Evolutionary conservation across 345 rosid species (phyloP).

Genomic region (Dipteronia dyeriana): DNA sequence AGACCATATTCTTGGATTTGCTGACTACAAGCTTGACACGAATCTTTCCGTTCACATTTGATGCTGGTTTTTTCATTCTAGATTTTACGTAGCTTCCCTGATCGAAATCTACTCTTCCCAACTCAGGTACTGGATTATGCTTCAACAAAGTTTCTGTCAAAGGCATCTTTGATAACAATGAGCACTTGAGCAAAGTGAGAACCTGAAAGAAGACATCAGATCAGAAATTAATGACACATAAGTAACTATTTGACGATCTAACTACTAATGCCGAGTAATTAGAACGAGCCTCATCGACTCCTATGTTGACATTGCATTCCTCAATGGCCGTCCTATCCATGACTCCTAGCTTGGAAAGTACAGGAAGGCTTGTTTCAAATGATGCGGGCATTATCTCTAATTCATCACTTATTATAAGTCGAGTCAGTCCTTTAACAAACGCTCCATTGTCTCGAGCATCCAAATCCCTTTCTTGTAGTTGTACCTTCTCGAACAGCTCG

Average conservation of each 20-base stretch:
- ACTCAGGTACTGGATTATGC: neutral
- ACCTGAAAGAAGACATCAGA: constrained; percentile 22
- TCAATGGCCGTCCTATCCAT: constrained; percentile 5
- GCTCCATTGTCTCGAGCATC: constrained; percentile 3
- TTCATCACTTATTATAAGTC: constrained; percentile 15
- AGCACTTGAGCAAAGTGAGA: constrained; percentile 19
- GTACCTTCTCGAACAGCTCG: neutral
- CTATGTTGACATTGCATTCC: constrained; percentile 15
- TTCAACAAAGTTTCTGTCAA: constrained; percentile 23
- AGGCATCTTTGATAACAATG: constrained; percentile 23
- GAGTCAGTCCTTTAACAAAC: constrained; percentile 21
- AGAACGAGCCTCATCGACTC: constrained; percentile 4
- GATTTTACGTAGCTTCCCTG: neutral
- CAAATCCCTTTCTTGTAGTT: neutral
- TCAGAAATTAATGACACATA: too few relatives aligned
- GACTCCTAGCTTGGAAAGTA: constrained; percentile 27
- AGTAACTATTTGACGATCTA: neutral
- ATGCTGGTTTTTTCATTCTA: neutral
- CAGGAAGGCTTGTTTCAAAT: constrained; percentile 3
- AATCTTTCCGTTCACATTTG: constrained; percentile 10
- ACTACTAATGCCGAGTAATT: neutral
- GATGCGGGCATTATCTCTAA: constrained; percentile 18
- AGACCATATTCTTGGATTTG: constrained; percentile 29
- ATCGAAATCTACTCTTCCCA: neutral
- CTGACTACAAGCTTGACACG: constrained; percentile 19